Evolutionary conservation across 352 stramenopile genomes (phyloP).

Genomic region (Phytophthora litchii): DNA sequence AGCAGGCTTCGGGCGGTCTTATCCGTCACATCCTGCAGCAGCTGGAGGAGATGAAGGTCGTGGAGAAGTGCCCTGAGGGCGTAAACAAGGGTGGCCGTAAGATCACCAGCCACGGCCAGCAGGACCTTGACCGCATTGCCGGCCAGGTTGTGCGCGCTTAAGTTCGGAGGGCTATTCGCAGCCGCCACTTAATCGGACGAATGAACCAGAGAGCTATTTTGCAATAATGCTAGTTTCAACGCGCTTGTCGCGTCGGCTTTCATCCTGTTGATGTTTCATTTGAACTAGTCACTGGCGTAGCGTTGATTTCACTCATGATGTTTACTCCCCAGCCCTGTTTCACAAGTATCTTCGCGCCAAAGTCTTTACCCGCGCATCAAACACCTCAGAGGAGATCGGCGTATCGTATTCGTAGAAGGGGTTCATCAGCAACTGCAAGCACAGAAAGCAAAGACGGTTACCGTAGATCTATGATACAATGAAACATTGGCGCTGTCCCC

Average conservation of each 20-base stretch:
- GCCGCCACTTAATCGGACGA: conserved; percentile 32
- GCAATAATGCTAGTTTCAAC: conserved; percentile 51
- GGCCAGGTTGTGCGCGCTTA: conserved; percentile 92
- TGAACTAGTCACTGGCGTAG: too few relatives aligned
- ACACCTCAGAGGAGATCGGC: conserved; percentile 92
- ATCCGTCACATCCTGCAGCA: conserved; percentile 98
- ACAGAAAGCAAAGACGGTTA: too few relatives aligned
- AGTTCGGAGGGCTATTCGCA: conserved; percentile 42
- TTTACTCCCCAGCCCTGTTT: conserved; percentile 2
- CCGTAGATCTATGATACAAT: neutral
- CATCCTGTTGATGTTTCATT: too few relatives aligned
- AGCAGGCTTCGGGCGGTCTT: conserved; percentile 95
- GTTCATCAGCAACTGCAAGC: conserved; percentile 92
- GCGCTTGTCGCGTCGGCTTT: conserved; percentile 23
- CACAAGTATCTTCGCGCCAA: conserved; percentile 90
- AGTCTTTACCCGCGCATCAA: conserved; percentile 92
- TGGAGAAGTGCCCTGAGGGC: conserved; percentile 93
- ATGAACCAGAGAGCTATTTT: conserved; percentile 61
- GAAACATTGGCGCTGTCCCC: neutral
- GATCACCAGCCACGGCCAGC: conserved; percentile 97
- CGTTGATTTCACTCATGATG: too few relatives aligned
- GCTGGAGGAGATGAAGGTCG: conserved; percentile 98
- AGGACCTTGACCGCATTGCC: conserved; percentile 99
- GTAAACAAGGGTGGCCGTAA: conserved; percentile 94
- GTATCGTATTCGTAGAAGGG: conserved; percentile 97